phyloP scores from a whole-genome alignment of 371 early-diverging fungal species.

The Haplosporangium sp. region DNA sequence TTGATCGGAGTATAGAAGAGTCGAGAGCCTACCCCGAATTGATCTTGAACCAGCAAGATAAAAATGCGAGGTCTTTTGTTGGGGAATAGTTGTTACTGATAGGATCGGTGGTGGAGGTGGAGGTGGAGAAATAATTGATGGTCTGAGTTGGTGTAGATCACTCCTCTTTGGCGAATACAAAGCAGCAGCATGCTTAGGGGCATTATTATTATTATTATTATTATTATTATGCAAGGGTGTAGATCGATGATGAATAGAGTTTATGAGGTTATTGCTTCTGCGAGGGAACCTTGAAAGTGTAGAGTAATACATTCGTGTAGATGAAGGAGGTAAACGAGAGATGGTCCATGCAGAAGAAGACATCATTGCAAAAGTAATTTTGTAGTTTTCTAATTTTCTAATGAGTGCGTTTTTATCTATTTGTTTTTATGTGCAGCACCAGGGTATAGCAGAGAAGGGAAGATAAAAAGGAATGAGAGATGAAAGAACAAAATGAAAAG shows the following conservation, averaged over 20 bases:
- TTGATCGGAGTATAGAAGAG: neutral
- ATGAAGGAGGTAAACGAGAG: neutral
- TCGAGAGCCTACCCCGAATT: constrained; percentile 1
- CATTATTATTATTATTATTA: too few species aligned
- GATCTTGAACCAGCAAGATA: neutral
- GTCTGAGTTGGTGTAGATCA: neutral
- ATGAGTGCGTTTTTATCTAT: too few species aligned
- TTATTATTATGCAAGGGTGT: neutral
- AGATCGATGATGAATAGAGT: neutral
- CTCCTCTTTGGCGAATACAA: neutral
- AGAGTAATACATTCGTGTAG: neutral
- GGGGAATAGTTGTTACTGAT: constrained; percentile 1
- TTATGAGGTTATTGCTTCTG: neutral
- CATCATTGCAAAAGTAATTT: constrained; percentile 4
- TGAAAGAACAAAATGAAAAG: neutral
- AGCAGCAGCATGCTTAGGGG: too few species aligned
- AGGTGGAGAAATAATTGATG: neutral
- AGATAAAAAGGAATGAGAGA: neutral
- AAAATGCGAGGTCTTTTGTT: neutral
- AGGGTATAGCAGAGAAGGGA: neutral
- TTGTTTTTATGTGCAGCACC: neutral
- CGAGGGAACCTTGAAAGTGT: constrained; percentile 7
- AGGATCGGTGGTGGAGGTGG: neutral
- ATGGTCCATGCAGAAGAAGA: constrained; percentile 11
- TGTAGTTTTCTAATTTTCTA: too few species aligned